Conservation (phyloP, 768 basidiomycete species). For the Pleurotus salmoneostramineus region DNA sequence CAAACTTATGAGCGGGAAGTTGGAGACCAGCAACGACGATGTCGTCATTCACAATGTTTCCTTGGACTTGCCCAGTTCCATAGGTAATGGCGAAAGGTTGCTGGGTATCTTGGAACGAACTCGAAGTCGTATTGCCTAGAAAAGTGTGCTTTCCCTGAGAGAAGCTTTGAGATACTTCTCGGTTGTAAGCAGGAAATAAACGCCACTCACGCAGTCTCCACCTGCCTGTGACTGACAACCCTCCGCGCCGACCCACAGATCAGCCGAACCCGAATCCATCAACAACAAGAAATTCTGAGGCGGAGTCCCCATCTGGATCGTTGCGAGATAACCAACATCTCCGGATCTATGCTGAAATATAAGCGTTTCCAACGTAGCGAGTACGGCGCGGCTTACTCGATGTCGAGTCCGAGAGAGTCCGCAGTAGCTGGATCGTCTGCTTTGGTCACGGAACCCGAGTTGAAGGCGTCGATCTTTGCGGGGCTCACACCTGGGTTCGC, state of each 20-base stretch:
- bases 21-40: slow-evolving; percentile 55
- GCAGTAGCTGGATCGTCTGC: background rate
- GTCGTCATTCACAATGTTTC: slow-evolving; percentile 53
- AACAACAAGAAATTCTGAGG: slow-evolving; percentile 41
- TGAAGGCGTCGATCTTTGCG: background rate
- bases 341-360: background rate
- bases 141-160: slow-evolving; percentile 36
- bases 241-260: slow-evolving; percentile 55
- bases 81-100: slow-evolving; percentile 22
- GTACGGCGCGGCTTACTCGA: slow-evolving; percentile 32
- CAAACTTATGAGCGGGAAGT: slow-evolving; percentile 54
- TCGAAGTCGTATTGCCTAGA: slow-evolving; percentile 59
- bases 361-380: slow-evolving; percentile 13
- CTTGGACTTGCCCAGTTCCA: slow-evolving; percentile 58
- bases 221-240: slow-evolving; percentile 31
- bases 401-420: slow-evolving; percentile 32
- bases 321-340: slow-evolving; percentile 23
- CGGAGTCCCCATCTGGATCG: slow-evolving; percentile 41
- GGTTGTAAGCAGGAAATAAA: background rate
- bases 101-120: slow-evolving; percentile 46
- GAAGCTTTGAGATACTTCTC: background rate
- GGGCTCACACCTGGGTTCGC: slow-evolving; percentile 3
- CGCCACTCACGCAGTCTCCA: slow-evolving; percentile 18
- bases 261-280: slow-evolving; percentile 62
- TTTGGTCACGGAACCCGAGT: background rate